Conservation (phyloP, 140 eudicot genomes). For the Bidens hawaiensis region DNA sequence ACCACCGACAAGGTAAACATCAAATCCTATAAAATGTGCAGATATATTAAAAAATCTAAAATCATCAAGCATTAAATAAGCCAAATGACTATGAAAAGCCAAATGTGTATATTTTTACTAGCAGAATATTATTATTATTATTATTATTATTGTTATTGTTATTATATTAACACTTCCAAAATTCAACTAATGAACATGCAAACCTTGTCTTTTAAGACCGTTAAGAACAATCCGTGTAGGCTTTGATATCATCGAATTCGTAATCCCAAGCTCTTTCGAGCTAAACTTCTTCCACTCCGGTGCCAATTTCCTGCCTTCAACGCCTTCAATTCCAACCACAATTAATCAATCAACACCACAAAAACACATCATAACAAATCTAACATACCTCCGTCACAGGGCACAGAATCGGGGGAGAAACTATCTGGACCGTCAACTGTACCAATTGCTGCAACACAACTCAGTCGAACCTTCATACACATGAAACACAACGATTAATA, state of each 20-base stretch:
- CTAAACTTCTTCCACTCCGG: slow-evolving; percentile 59
- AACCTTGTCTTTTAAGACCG: slow-evolving; percentile 64
- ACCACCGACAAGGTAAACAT: slow-evolving; percentile 97
- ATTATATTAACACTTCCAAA: no score
- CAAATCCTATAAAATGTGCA: slow-evolving; percentile 48
- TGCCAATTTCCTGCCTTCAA: slow-evolving; percentile 23
- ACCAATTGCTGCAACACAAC: slow-evolving; percentile 40
- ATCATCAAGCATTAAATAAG: not conserved
- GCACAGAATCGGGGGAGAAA: slow-evolving; percentile 16
- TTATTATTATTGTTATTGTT: no score
- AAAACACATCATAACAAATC: not conserved
- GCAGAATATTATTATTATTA: not conserved
- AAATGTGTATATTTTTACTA: not conserved
- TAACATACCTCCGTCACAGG: slow-evolving; percentile 16
- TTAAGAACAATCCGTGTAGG: slow-evolving; percentile 61
- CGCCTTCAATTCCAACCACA: slow-evolving; percentile 26
- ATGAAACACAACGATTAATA: not conserved
- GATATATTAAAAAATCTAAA: not conserved
- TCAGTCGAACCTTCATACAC: slow-evolving; percentile 38
- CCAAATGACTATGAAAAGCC: not conserved
- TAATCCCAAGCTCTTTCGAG: slow-evolving; percentile 71
- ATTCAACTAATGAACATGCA: not conserved
- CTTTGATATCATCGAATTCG: slow-evolving; percentile 45
- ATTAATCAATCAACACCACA: not conserved
- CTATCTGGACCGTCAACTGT: slow-evolving; percentile 44